phyloP scores from a whole-genome alignment of 116 monocot genomes.

The Posidonia oceanica region DNA sequence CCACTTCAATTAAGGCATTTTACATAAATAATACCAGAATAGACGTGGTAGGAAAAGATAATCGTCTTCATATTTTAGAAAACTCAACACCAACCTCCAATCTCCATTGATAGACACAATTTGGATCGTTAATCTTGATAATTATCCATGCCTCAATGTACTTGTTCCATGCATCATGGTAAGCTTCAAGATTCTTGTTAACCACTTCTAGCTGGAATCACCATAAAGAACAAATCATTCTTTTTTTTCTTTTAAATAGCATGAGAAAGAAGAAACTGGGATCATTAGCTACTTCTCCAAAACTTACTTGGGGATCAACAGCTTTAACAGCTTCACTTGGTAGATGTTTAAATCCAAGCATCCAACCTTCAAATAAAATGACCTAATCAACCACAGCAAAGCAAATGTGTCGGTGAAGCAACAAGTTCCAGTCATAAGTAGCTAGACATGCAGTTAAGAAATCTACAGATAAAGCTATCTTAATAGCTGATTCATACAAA shows the following conservation, averaged over 20 bases:
- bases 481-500: not conserved
- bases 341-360: slow-evolving; percentile 98
- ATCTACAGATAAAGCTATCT: not conserved
- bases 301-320: slow-evolving; percentile 79
- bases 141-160: slow-evolving; percentile 81
- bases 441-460: not conserved
- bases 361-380: slow-evolving; percentile 97
- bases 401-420: not conserved
- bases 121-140: slow-evolving; percentile 85
- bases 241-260: not conserved
- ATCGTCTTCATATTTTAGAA: not conserved
- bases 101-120: slow-evolving; percentile 84
- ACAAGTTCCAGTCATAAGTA: not conserved
- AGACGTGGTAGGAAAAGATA: not conserved
- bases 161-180: slow-evolving; percentile 88
- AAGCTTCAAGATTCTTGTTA: slow-evolving; percentile 87
- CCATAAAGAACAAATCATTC: not conserved
- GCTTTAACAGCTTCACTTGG: slow-evolving; percentile 68
- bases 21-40: not conserved
- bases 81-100: slow-evolving; percentile 48
- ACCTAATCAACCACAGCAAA: slow-evolving; percentile 38
- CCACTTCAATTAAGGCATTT: slow-evolving; percentile 20
- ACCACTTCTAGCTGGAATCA: slow-evolving; percentile 72
- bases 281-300: not conserved
- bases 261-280: not conserved